These are phyloP conservation scores for Blastobotrys serpentis DNA, from an alignment of 1,139 yeast species.

Conservation along the genomic window DNA sequence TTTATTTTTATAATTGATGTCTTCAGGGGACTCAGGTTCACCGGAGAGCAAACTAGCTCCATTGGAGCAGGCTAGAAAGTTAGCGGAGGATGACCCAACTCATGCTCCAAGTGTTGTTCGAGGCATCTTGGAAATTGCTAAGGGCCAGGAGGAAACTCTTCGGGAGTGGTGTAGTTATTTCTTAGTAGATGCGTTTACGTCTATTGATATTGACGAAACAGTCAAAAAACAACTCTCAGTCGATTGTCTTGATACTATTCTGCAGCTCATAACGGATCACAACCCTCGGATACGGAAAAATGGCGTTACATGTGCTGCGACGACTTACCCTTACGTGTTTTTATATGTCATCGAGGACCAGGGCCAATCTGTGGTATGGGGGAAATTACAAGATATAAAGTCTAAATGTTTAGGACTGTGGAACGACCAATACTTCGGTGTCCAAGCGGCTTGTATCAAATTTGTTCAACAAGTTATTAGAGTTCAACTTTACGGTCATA, in stretches of 20 bases:
- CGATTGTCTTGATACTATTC: slow-evolving; percentile 36
- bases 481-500: slow-evolving; percentile 57
- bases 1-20: neutral
- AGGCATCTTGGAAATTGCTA: slow-evolving; percentile 32
- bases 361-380: slow-evolving; percentile 34
- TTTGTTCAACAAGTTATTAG: slow-evolving; percentile 70
- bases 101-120: slow-evolving; percentile 40
- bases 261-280: slow-evolving; percentile 29
- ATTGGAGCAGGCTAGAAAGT: slow-evolving; percentile 39
- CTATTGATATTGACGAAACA: slow-evolving; percentile 30
- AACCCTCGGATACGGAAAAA: slow-evolving; percentile 35
- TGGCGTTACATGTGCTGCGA: slow-evolving; percentile 35
- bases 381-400: slow-evolving; percentile 34
- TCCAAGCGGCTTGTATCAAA: slow-evolving; percentile 66
- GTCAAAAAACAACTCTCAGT: slow-evolving; percentile 34
- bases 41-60: slow-evolving; percentile 34
- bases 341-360: slow-evolving; percentile 33
- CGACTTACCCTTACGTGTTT: slow-evolving; percentile 39
- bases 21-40: neutral
- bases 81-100: slow-evolving; percentile 39
- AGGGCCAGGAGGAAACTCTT: slow-evolving; percentile 35
- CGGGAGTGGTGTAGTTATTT: slow-evolving; percentile 43
- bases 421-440: slow-evolving; percentile 36
- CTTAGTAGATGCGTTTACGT: slow-evolving; percentile 41
- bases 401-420: slow-evolving; percentile 35